Conservation (phyloP, 2,329 filamentous ascomycete species). For the Stylonectria norvegica region DNA sequence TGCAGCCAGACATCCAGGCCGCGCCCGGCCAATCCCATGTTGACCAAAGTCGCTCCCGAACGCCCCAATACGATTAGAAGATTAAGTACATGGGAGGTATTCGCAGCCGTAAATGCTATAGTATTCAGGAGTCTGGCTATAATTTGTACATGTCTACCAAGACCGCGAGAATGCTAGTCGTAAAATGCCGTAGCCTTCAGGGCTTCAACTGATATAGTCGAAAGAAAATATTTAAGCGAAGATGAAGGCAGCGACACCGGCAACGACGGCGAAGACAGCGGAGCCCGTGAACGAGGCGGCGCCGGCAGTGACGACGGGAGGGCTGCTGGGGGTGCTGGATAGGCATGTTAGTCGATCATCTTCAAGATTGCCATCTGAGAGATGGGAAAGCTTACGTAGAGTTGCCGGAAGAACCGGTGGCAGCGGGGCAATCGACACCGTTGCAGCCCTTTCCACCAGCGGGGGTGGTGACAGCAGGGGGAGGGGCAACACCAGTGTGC, state of each 20-base stretch:
- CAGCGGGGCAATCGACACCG: conserved; percentile 43
- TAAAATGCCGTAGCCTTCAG: conserved; percentile 40
- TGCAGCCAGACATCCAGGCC: conserved; percentile 19
- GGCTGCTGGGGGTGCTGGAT: conserved; percentile 26
- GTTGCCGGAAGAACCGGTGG: conserved; percentile 38
- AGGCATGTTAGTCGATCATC: background rate
- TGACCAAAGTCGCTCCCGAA: conserved; percentile 15
- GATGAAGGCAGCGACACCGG: conserved; percentile 52
- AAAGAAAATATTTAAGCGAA: conserved; percentile 48
- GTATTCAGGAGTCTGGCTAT: conserved; percentile 37
- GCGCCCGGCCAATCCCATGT: conserved; percentile 9
- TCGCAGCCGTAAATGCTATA: conserved; percentile 26
- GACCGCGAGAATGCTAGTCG: conserved; percentile 32
- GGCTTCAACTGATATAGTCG: conserved; percentile 38
- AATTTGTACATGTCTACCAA: conserved; percentile 38
- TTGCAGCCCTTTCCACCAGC: conserved; percentile 28
- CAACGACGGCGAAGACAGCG: conserved; percentile 51
- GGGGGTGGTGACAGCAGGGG: conserved; percentile 26
- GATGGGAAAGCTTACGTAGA: conserved; percentile 9
- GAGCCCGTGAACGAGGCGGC: conserved; percentile 53
- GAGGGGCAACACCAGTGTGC: conserved; percentile 23
- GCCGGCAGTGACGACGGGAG: conserved; percentile 46
- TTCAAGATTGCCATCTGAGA: conserved; percentile 2
- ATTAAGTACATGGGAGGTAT: conserved; percentile 39
- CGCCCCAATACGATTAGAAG: conserved; percentile 43